A percentile compares a stretch with the other conserved stretches of the same genome.
Evolutionary conservation across 495 filamentous ascomycete species (phyloP).

Genomic region (Saxispiralis lemnorum): DNA sequence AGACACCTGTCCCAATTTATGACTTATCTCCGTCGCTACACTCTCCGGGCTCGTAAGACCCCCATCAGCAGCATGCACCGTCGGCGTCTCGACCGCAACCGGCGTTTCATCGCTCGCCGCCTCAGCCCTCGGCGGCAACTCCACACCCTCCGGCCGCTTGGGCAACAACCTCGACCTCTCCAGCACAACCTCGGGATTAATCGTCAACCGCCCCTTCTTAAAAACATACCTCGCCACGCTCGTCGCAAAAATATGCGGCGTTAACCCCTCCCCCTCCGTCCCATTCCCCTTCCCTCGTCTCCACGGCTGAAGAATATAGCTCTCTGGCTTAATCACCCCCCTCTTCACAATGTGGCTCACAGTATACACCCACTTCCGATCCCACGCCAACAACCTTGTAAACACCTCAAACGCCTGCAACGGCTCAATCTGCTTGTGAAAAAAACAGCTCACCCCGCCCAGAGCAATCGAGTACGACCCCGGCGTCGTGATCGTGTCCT

Average conservation of each 20-base stretch:
- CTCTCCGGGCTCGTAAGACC: conserved; percentile 4
- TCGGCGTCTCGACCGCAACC: conserved; percentile 5
- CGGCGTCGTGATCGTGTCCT: conserved; percentile 4
- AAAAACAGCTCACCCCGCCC: conserved; percentile 46
- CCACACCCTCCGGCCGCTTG: conserved; percentile 22
- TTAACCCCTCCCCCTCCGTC: conserved; percentile 17
- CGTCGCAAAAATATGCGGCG: conserved; percentile 43
- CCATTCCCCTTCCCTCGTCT: conserved; percentile 14
- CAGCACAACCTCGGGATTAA: conserved; percentile 64
- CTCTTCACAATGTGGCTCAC: conserved; percentile 53
- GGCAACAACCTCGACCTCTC: conserved; percentile 52
- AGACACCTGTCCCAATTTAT: conserved; percentile 2
- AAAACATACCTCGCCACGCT: conserved; percentile 75
- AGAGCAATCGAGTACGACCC: conserved; percentile 41
- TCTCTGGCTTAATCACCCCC: conserved; percentile 34
- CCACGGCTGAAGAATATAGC: conserved; percentile 32
- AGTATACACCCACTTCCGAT: conserved; percentile 70
- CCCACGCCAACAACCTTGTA: conserved; percentile 52
- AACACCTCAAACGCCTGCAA: conserved; percentile 50
- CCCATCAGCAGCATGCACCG: background rate
- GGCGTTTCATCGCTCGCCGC: background rate
- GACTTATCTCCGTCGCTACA: conserved; percentile 6
- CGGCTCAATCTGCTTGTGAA: conserved; percentile 51
- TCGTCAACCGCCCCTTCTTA: conserved; percentile 71
- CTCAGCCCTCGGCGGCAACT: conserved; percentile 10